Base-by-base conservation (phyloP, 2,329 filamentous ascomycete species). In the Mollisiaceae sp. region DNA sequence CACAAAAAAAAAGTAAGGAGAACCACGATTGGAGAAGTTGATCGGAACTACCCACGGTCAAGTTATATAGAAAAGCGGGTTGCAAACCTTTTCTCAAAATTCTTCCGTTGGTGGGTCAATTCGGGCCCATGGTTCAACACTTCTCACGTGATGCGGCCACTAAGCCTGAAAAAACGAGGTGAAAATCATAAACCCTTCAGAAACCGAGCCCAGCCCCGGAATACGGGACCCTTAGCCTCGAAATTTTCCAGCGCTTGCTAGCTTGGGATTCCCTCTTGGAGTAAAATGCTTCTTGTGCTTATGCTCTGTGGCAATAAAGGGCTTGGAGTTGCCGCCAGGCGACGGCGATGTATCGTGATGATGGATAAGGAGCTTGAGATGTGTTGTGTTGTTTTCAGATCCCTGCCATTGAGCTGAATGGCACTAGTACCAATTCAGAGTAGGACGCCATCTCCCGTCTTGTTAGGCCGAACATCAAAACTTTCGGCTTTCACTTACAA, bases 61-160 rank as follows among this genome's bases (percentile, higher is more conserved):
- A 63, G 41, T 54, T 63, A 61, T 59, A 63, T 36, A 56, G 47
- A 56, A 50, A 52, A 60, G 12, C 3, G 15, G 50, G 32, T 47
- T 58, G 36, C 36, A 60, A 66, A 66, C 45, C 50, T 56, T 63
- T 60, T 57, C 59, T 38, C 15, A 43, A 63, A 66, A 63, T 60
- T 66, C 60, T 60, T 63, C 60, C 64, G 41, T 61, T 39, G 60
- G 64, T 61, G 60, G 57, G 62, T 36, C 63, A 11, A 38, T n/a
- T 52, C 41, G 36, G 47, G 32, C 43, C 43, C 38, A 38, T 32
- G n/a, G 20, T 20, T 32, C 15, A 27, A 22, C 38, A 54, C 54
- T 55, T 27, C 8, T 50, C 63, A 64, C 59, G 59, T 65, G 59
- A 62, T 36, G 52, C 43, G 54, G 54, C 59, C 45, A 20, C 41